phyloP scores from a whole-genome alignment of 441 rosid species.

The Populus hybrid region DNA sequence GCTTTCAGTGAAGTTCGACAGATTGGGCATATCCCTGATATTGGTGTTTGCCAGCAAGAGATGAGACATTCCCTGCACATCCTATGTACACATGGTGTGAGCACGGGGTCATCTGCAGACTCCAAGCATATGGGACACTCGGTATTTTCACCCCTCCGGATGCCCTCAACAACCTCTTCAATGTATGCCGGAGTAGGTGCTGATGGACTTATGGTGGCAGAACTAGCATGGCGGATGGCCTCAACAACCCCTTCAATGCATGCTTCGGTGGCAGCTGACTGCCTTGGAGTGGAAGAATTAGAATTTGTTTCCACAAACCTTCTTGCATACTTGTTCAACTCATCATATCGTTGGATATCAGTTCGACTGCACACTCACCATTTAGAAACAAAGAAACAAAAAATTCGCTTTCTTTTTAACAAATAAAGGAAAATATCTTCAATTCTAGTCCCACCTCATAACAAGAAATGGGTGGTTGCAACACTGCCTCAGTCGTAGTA shows the following conservation, averaged over 20 bases:
- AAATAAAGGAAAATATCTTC: background rate
- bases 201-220: background rate
- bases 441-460: background rate
- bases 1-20: background rate
- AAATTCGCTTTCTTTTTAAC: too few species aligned
- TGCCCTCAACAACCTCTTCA: background rate
- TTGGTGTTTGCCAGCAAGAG: background rate
- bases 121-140: constrained; percentile 18
- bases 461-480: constrained; percentile 7
- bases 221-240: background rate
- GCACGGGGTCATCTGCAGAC: constrained; percentile 1
- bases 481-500: constrained; percentile 1
- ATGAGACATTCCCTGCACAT: constrained; percentile 1
- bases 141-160: constrained; percentile 5
- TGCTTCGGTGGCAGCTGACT: background rate
- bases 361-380: background rate
- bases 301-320: background rate
- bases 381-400: background rate
- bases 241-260: background rate
- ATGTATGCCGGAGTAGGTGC: background rate
- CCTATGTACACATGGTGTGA: constrained; percentile 4
- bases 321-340: background rate
- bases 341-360: background rate
- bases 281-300: background rate
- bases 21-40: background rate